Evolutionary conservation across 106 monocot genomes (phyloP).

Genomic region (Dendrobium catenatum): DNA sequence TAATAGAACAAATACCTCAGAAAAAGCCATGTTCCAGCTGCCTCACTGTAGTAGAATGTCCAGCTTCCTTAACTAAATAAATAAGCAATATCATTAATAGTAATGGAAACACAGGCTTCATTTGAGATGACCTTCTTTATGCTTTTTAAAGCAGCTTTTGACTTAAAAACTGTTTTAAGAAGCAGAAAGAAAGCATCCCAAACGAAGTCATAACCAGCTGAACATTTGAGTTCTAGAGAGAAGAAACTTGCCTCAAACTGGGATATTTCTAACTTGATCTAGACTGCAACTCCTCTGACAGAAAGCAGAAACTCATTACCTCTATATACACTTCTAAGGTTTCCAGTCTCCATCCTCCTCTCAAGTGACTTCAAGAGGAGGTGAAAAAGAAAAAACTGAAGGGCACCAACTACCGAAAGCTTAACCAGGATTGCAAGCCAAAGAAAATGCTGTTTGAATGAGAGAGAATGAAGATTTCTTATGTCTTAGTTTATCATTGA

Average conservation of each 20-base stretch:
- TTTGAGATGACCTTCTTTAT: too few relatives aligned
- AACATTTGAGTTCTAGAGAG: neutral
- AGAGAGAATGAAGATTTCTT: neutral
- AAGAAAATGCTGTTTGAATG: neutral
- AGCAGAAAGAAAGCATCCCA: too few relatives aligned
- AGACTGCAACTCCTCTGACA: neutral
- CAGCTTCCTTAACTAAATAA: neutral
- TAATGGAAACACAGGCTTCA: neutral
- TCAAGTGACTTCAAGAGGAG: constrained; percentile 20
- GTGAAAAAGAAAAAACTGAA: constrained; percentile 7
- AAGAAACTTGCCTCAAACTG: neutral
- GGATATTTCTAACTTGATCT: neutral
- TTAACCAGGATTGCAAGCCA: constrained; percentile 28
- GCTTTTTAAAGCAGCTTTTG: too few relatives aligned
- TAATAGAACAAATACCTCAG: neutral
- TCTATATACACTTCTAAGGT: constrained; percentile 9
- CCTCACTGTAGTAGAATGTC: neutral
- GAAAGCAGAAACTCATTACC: neutral
- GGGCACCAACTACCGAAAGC: constrained; percentile 15
- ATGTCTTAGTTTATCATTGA: neutral
- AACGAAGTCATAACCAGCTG: neutral
- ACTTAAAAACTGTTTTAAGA: too few relatives aligned
- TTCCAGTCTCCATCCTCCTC: constrained; percentile 6
- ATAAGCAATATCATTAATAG: neutral
- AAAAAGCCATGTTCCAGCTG: neutral